phyloP scores from a whole-genome alignment of 352 stramenopile genomes.

The Phytophthora nicotianae region DNA sequence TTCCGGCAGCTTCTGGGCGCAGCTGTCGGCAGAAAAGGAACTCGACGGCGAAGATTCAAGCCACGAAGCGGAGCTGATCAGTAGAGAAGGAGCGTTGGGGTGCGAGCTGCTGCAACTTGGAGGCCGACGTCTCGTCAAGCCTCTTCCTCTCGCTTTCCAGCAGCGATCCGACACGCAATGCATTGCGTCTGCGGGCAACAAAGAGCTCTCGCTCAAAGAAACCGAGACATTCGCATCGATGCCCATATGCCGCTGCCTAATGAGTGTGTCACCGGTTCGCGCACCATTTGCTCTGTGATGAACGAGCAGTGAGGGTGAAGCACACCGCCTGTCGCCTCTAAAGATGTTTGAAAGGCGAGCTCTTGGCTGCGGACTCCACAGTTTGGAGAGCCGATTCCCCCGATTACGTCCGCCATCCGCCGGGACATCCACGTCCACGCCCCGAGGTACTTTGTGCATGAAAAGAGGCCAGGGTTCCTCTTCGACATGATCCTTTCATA shows the following conservation, averaged over 20 bases:
- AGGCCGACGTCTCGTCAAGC: not conserved
- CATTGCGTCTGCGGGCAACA: slow-evolving; percentile 4
- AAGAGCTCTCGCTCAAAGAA: slow-evolving; percentile 5
- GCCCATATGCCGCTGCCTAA: slow-evolving; percentile 12
- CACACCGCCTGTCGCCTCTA: slow-evolving; percentile 6
- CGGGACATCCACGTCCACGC: slow-evolving; percentile 19
- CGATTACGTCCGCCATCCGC: slow-evolving; percentile 18
- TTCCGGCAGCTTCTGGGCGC: slow-evolving; percentile 17
- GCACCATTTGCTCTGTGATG: slow-evolving; percentile 11
- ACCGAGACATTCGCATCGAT: not conserved
- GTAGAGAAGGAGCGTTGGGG: slow-evolving; percentile 18
- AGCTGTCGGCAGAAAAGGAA: slow-evolving; percentile 24
- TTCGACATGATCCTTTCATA: not conserved
- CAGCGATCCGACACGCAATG: slow-evolving; percentile 5
- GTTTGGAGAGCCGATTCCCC: slow-evolving; percentile 8
- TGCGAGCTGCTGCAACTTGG: slow-evolving; percentile 6
- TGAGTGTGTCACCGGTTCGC: slow-evolving; percentile 12
- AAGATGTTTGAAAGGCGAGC: not conserved
- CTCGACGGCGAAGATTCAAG: not conserved
- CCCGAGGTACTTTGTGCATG: slow-evolving; percentile 18
- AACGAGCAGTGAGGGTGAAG: slow-evolving; percentile 5
- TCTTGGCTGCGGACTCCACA: not conserved
- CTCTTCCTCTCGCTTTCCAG: slow-evolving; percentile 4
- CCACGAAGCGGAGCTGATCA: not conserved
- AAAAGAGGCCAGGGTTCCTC: slow-evolving; percentile 11